Evolutionary conservation across 1,284 basidiomycete genomes (phyloP).

Genomic region (Cystobasidium slooffiae): DNA sequence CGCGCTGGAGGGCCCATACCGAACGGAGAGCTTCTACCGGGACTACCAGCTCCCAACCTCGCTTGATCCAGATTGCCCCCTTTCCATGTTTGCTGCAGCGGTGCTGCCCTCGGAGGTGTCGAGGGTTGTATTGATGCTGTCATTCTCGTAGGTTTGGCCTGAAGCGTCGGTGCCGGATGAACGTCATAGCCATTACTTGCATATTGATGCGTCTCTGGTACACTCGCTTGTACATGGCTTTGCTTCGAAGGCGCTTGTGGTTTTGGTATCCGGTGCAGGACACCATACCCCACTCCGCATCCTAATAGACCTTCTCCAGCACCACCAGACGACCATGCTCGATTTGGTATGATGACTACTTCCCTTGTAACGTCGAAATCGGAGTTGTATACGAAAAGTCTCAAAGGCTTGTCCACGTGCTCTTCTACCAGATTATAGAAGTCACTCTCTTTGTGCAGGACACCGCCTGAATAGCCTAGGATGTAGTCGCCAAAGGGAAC

Average conservation of each 20-base stretch:
- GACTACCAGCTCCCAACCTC: constrained; percentile 20
- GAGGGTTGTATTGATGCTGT: constrained; percentile 29
- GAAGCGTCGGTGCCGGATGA: neutral
- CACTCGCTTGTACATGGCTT: neutral
- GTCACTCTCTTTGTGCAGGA: constrained; percentile 87
- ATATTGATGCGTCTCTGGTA: constrained; percentile 8
- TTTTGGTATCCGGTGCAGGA: constrained; percentile 84
- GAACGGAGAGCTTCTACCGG: constrained; percentile 6
- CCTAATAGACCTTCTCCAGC: constrained; percentile 77
- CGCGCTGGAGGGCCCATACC: constrained; percentile 36
- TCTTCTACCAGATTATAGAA: constrained; percentile 96
- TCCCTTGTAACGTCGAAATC: constrained; percentile 74
- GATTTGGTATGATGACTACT: constrained; percentile 72
- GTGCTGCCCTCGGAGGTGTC: constrained; percentile 4
- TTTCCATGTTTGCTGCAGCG: neutral
- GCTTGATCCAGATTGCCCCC: constrained; percentile 27
- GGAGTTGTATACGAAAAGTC: constrained; percentile 94
- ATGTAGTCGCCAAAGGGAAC: constrained; percentile 89
- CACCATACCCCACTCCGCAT: constrained; percentile 81
- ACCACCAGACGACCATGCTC: constrained; percentile 68
- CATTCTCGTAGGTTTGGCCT: constrained; percentile 32
- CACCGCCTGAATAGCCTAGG: constrained; percentile 92
- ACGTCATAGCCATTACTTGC: constrained; percentile 12
- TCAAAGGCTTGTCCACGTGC: constrained; percentile 89
- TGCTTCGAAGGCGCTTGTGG: constrained; percentile 48